Percentiles rank a stretch among this genome's conserved stretches.
Conservation (phyloP, 495 filamentous ascomycete genomes). For the Bryoglossum gracile region DNA sequence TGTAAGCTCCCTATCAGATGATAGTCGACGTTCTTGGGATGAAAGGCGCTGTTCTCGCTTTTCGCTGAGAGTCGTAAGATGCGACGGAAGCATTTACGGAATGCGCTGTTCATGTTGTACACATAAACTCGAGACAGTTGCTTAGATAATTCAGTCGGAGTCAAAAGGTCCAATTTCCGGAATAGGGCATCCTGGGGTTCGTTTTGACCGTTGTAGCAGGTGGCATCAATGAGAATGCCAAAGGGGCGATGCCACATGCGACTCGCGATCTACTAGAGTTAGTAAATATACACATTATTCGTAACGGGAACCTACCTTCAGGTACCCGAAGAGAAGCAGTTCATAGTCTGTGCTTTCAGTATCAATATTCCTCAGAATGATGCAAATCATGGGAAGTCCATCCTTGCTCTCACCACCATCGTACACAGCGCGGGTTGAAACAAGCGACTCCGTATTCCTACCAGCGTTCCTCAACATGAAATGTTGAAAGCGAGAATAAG, state of each 20-base stretch:
- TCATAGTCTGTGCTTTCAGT: slow-evolving; percentile 52
- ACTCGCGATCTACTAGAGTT: slow-evolving; percentile 46
- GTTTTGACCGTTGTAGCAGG: slow-evolving; percentile 53
- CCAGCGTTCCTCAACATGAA: slow-evolving; percentile 63
- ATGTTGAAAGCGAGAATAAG: slow-evolving; percentile 59
- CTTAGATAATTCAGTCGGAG: slow-evolving; percentile 48
- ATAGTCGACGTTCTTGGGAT: slow-evolving; percentile 53
- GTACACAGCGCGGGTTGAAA: slow-evolving; percentile 55
- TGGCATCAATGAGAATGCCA: slow-evolving; percentile 57
- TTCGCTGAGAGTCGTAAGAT: slow-evolving; percentile 48
- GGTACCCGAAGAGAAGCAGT: slow-evolving; percentile 53
- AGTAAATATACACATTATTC: slow-evolving; percentile 6
- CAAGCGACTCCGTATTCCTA: slow-evolving; percentile 49
- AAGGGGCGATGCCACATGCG: slow-evolving; percentile 61
- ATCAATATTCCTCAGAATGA: slow-evolving; percentile 57
- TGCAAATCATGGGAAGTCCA: slow-evolving; percentile 57
- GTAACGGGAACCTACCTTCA: slow-evolving; percentile 38
- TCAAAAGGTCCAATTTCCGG: slow-evolving; percentile 48
- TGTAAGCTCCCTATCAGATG: slow-evolving; percentile 51
- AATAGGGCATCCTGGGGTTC: slow-evolving; percentile 54
- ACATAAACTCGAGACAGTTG: slow-evolving; percentile 52
- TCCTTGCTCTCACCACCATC: slow-evolving; percentile 63
- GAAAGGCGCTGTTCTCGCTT: slow-evolving; percentile 46
- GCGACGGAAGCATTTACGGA: slow-evolving; percentile 54
- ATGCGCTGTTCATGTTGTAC: slow-evolving; percentile 64